Base-by-base conservation (phyloP, 257 asterid species). In the Lantana camara region DNA sequence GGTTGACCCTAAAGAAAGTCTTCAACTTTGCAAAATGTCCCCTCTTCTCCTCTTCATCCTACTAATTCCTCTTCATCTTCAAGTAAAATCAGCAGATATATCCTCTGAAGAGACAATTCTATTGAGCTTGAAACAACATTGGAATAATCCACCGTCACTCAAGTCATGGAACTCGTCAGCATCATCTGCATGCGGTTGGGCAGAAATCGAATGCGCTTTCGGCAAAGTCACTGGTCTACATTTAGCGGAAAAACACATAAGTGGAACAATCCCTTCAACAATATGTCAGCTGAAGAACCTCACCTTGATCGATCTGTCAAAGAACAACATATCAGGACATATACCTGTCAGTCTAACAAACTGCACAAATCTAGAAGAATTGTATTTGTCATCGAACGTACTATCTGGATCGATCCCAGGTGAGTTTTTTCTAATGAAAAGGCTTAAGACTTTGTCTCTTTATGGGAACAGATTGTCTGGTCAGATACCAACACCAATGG, bases 71-170 rank as follows among this genome's bases (percentile, higher is more conserved):
- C 42, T 53, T 56, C 17, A 17, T 49, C 60, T 51, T 22, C 76
- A 69, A 27, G 72, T 48, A 63, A 74, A 65, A 35, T 76, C 87
- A 42, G 82, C 72, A 19, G 15, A 21, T 20, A 5, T 68, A 0
- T 38, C 54, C 6, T 3, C 50, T 3, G 85, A 82, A 7, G 64
- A 42, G 20, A 13, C 60, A 10, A 4, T 70, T 17, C 69, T 85
- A 6, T 64, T 85, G 45, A 60, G 72, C 52, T 58, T 83, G 22
- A 80, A 83, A 52, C 65, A 74, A 4, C 75, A 74, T 3, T 85
- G 87, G 90, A 73, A 65, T 4, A 64, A 69, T 69, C 78, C 87
- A 12, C 20, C 59, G 0, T 56, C 77, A 0, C 78, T 83, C 7
- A 19, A 23, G 1, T 22, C 56, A 4, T 85, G 94, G 88, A 77